Percentiles rank a stretch among this genome's conserved stretches.
Conservation (phyloP, 148 eudicot genomes). For the Gaultheria prostrata region DNA sequence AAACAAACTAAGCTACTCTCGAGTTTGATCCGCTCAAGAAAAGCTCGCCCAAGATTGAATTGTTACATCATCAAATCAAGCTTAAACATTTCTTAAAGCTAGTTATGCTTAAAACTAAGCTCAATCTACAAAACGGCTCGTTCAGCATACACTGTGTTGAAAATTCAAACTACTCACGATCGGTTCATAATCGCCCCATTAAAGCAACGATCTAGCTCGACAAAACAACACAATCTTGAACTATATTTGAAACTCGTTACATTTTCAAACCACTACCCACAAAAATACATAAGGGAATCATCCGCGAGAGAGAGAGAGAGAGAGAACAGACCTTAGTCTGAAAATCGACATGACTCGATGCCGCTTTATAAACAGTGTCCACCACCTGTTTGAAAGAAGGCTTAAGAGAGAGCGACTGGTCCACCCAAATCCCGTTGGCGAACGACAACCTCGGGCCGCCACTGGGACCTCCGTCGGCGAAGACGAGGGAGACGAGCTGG, state of each 20-base stretch:
- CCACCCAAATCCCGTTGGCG: conserved; percentile 80
- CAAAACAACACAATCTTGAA: no score
- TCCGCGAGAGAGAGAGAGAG: neutral
- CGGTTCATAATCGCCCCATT: no score
- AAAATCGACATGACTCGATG: conserved; percentile 63
- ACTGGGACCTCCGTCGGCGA: conserved; percentile 44
- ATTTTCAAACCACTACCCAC: neutral
- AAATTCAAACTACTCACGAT: no score
- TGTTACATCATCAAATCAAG: no score
- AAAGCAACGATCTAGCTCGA: no score
- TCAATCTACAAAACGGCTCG: no score
- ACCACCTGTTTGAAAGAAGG: conserved; percentile 51
- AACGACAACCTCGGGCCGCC: conserved; percentile 70
- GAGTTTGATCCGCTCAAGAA: no score
- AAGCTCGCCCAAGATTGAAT: no score
- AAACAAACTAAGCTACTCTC: no score
- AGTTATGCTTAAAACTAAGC: no score
- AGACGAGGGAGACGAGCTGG: conserved; percentile 53
- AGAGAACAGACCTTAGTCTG: conserved; percentile 46
- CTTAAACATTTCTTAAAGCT: no score
- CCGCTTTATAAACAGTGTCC: conserved; percentile 53
- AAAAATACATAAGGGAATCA: neutral
- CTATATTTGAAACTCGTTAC: neutral
- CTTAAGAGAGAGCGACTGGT: conserved; percentile 44
- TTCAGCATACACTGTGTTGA: no score